Conservation (phyloP, 768 basidiomycete genomes). For the Pleurotus tuber-regium region DNA sequence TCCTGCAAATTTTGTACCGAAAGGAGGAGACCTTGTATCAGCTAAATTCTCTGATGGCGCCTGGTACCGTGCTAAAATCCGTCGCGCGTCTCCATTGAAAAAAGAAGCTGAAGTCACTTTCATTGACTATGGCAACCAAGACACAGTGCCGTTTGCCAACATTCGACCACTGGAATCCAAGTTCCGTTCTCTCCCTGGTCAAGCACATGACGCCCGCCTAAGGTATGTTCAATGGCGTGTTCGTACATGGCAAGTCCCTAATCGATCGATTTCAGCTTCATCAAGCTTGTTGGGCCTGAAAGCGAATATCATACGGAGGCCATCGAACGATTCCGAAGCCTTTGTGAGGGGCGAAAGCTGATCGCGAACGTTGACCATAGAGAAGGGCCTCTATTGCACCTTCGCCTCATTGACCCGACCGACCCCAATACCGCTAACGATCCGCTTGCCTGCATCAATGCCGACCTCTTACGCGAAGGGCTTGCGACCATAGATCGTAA, state of each 20-base stretch:
- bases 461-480: slow-evolving; percentile 86
- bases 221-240: slow-evolving; percentile 46
- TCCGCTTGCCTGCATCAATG: slow-evolving; percentile 80
- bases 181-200: slow-evolving; percentile 88
- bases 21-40: slow-evolving; percentile 86
- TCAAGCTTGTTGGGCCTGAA: slow-evolving; percentile 75
- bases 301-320: slow-evolving; percentile 90
- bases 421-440: slow-evolving; percentile 69
- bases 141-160: slow-evolving; percentile 76
- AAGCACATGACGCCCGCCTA: slow-evolving; percentile 92
- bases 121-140: slow-evolving; percentile 95
- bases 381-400: slow-evolving; percentile 76
- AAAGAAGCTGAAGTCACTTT: slow-evolving; percentile 95
- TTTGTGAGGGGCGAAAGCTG: slow-evolving; percentile 93
- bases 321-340: slow-evolving; percentile 76
- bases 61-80: slow-evolving; percentile 96
- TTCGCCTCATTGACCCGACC: slow-evolving; percentile 88
- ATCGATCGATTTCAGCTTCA: slow-evolving; percentile 53
- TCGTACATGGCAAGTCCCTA: too few species aligned
- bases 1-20: slow-evolving; percentile 73
- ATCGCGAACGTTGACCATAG: slow-evolving; percentile 91
- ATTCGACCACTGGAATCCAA: slow-evolving; percentile 87
- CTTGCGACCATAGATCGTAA: slow-evolving; percentile 78
- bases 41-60: slow-evolving; percentile 92
- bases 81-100: slow-evolving; percentile 80